Percentiles rank a stretch among this genome's conserved stretches.
phyloP scores from a whole-genome alignment of 2,329 filamentous ascomycete species.

The Fusarium torulosum region DNA sequence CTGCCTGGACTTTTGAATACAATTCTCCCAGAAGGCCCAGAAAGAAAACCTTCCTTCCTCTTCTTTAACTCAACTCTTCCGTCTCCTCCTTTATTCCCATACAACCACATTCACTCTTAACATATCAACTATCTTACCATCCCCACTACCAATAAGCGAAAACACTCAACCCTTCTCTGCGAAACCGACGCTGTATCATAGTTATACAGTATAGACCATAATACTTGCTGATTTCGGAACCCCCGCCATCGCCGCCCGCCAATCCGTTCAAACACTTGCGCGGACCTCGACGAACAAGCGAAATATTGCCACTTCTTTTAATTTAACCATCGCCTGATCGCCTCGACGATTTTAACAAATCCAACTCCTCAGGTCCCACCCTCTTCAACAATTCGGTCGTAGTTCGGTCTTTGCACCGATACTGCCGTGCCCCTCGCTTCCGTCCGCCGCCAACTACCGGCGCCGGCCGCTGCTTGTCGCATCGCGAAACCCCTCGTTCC shows the following conservation, averaged over 20 bases:
- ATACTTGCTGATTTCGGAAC: slow-evolving; percentile 26
- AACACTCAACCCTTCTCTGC: slow-evolving; percentile 1
- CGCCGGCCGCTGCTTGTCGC: slow-evolving; percentile 31
- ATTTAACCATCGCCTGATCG: slow-evolving; percentile 10
- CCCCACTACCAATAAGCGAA: slow-evolving; percentile 11
- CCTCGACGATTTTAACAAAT: neutral
- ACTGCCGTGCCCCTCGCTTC: slow-evolving; percentile 34
- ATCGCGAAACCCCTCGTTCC: slow-evolving; percentile 37
- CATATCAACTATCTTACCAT: neutral
- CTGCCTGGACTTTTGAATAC: slow-evolving; percentile 34
- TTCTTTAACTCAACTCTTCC: slow-evolving; percentile 29
- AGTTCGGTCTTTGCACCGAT: slow-evolving; percentile 35
- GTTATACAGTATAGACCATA: slow-evolving; percentile 8
- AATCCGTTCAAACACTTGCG: slow-evolving; percentile 24
- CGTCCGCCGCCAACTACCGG: slow-evolving; percentile 36
- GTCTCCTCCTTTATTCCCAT: slow-evolving; percentile 21
- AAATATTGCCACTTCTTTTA: slow-evolving; percentile 18
- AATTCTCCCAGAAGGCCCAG: slow-evolving; percentile 34
- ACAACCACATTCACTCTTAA: slow-evolving; percentile 2
- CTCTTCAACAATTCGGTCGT: slow-evolving; percentile 22
- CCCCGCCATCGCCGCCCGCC: slow-evolving; percentile 32
- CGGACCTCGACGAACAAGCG: slow-evolving; percentile 17
- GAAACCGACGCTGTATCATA: slow-evolving; percentile 28
- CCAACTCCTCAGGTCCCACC: neutral
- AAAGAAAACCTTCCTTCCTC: slow-evolving; percentile 42